phyloP scores from a whole-genome alignment of 768 basidiomycete genomes.

The Podaxis mareebaensis region DNA sequence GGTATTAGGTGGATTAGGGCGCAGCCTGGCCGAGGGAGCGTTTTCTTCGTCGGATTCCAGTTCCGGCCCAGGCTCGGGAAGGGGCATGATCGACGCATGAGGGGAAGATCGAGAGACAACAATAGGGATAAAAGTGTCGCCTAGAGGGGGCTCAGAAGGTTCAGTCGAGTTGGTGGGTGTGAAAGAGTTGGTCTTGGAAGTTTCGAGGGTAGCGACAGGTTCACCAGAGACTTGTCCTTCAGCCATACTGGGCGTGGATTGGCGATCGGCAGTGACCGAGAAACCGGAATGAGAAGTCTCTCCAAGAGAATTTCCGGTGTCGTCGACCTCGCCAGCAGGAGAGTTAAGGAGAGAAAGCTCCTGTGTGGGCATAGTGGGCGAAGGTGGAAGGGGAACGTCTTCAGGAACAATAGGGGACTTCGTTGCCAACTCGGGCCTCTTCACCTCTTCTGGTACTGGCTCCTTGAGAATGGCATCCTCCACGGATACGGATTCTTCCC shows the following conservation, averaged over 20 bases:
- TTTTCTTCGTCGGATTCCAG: constrained; percentile 8
- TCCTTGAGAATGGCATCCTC: background rate
- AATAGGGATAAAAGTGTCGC: constrained; percentile 26
- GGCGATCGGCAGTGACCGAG: background rate
- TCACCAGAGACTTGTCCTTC: background rate
- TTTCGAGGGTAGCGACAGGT: background rate
- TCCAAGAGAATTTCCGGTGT: background rate
- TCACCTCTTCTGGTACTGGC: background rate
- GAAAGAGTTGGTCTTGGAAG: constrained; percentile 10
- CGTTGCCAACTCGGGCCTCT: background rate
- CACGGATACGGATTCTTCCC: background rate
- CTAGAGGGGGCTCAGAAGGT: constrained; percentile 23
- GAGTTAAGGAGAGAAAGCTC: background rate
- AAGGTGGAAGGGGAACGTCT: constrained; percentile 8
- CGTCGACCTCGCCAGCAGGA: too few relatives aligned
- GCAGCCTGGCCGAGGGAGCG: constrained; percentile 25
- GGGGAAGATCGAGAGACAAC: constrained; percentile 22
- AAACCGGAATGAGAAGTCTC: background rate
- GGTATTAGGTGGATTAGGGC: constrained; percentile 25
- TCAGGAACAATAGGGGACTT: background rate
- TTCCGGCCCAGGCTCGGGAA: constrained; percentile 17
- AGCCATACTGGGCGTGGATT: background rate
- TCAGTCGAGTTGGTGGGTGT: constrained; percentile 28
- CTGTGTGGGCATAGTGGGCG: background rate
- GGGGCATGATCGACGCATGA: constrained; percentile 5